Conservation (phyloP, 306 rosid genomes). For the Betula pendula region DNA sequence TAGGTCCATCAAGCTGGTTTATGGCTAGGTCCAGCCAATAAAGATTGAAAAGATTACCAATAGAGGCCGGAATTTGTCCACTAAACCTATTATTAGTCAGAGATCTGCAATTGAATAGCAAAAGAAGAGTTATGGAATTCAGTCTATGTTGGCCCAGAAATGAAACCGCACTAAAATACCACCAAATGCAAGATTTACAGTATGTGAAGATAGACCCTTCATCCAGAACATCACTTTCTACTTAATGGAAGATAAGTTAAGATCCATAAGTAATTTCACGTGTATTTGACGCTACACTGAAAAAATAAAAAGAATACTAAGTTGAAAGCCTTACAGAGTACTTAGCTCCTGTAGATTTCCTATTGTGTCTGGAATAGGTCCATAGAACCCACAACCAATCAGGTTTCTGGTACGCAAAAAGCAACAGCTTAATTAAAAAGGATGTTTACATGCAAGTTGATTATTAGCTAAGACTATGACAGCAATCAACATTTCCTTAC, state of each 20-base stretch:
- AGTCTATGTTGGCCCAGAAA: not conserved
- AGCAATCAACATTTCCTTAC: not conserved
- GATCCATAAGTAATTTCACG: not conserved
- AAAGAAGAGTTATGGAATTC: not conserved
- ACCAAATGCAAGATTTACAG: not conserved
- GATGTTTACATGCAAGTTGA: not conserved
- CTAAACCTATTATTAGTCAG: slow-evolving; percentile 33
- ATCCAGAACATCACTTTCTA: not conserved
- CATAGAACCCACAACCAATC: not conserved
- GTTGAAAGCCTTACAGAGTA: not conserved
- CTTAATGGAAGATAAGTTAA: not conserved
- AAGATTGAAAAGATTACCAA: slow-evolving; percentile 40
- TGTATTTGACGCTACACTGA: not conserved
- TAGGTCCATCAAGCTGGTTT: slow-evolving; percentile 33
- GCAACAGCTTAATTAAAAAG: not conserved
- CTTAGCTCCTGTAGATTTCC: not conserved
- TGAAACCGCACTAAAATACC: not conserved
- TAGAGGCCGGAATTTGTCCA: slow-evolving; percentile 39
- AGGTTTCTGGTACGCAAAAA: slow-evolving; percentile 2
- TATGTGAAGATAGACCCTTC: not conserved
- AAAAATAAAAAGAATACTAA: not conserved
- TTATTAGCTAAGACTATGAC: not conserved
- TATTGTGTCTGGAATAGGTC: slow-evolving; percentile 3
- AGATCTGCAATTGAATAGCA: slow-evolving; percentile 28
- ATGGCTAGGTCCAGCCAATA: slow-evolving; percentile 45